A percentile compares a stretch with the other conserved stretches of the same genome.
Evolutionary conservation across 2,329 filamentous ascomycete genomes (phyloP).

Genomic region (Pseudogymnoascus sp.): DNA sequence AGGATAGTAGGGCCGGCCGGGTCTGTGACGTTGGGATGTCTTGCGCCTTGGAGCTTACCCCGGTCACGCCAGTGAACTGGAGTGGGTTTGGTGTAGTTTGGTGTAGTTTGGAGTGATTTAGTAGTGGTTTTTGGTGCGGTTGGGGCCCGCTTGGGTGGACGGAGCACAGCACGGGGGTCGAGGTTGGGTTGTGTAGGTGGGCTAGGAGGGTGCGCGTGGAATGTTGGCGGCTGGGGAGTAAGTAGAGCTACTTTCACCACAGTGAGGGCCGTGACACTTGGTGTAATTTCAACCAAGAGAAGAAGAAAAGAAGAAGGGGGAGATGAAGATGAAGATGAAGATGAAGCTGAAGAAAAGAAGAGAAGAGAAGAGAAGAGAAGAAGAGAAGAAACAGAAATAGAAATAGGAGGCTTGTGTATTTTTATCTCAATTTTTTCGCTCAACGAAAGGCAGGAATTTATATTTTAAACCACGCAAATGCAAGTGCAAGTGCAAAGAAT

Average conservation of each 20-base stretch:
- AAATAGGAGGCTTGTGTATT: background rate
- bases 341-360: background rate
- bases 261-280: background rate
- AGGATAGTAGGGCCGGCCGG: background rate
- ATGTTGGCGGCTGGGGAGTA: background rate
- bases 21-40: background rate
- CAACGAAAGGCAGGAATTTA: background rate
- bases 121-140: too few relatives aligned
- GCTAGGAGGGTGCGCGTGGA: background rate
- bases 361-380: background rate
- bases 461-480: background rate
- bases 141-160: background rate
- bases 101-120: too few relatives aligned
- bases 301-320: background rate
- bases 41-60: background rate
- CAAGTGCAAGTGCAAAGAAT: too few relatives aligned
- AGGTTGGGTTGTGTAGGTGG: background rate
- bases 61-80: too few relatives aligned
- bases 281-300: background rate
- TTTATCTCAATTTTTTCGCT: background rate
- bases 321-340: too few relatives aligned
- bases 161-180: background rate
- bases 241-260: background rate
- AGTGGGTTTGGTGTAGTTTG: background rate
- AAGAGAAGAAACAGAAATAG: background rate